Evolutionary conservation across 768 basidiomycete genomes (phyloP).

Genomic region (Rhizopogon sp.): DNA sequence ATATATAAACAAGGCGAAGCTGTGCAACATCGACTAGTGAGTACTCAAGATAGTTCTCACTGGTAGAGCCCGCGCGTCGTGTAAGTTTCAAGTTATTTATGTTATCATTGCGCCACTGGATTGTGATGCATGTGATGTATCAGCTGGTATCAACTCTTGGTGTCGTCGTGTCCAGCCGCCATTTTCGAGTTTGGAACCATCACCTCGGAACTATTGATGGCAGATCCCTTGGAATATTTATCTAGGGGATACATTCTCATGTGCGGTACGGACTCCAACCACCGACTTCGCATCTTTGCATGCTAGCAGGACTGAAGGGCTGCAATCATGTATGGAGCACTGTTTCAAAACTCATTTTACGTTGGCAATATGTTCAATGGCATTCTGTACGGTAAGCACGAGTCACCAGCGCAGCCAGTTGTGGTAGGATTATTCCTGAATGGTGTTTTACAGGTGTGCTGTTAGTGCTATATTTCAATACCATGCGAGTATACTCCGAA

Average conservation of each 20-base stretch:
- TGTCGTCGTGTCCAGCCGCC: neutral
- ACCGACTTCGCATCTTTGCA: neutral
- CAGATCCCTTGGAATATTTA: neutral
- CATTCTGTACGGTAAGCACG: conserved; percentile 10
- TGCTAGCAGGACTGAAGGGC: neutral
- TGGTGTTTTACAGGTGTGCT: conserved; percentile 14
- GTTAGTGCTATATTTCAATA: conserved; percentile 19
- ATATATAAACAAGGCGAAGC: no score
- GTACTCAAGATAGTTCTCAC: no score
- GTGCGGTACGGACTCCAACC: neutral
- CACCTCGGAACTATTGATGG: neutral
- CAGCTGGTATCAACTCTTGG: neutral
- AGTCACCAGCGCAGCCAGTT: no score
- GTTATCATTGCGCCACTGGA: neutral
- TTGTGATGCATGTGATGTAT: neutral
- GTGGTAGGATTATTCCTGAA: neutral
- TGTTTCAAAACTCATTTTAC: conserved; percentile 14
- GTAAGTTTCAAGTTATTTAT: no score
- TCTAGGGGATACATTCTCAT: neutral
- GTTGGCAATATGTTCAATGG: conserved; percentile 10
- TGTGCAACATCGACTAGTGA: no score
- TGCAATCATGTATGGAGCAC: neutral
- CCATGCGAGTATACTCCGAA: conserved; percentile 15
- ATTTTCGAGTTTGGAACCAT: neutral
- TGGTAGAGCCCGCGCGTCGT: no score